Evolutionary conservation across 768 basidiomycete species (phyloP).

Genomic region (Hygrophoropsis aurantiaca): DNA sequence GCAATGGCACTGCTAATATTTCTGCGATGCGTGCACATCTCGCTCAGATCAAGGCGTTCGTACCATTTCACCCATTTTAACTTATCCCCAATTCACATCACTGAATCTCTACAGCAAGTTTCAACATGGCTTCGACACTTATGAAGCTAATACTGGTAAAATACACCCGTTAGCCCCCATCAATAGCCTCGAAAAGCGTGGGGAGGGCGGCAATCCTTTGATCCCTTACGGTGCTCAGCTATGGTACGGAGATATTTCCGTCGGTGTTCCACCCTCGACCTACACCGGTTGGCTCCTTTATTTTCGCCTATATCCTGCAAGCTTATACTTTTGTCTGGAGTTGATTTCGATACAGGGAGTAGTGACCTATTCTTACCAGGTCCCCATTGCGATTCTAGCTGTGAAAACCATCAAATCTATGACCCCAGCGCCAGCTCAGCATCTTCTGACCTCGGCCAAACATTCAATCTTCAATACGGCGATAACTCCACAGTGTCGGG

Average conservation of each 20-base stretch:
- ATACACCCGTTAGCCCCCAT: conserved; percentile 31
- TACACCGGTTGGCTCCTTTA: too few relatives aligned
- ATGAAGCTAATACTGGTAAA: conserved; percentile 42
- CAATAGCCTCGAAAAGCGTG: too few relatives aligned
- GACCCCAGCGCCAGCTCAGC: conserved; percentile 12
- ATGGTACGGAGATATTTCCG: too few relatives aligned
- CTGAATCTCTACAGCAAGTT: too few relatives aligned
- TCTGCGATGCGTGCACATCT: too few relatives aligned
- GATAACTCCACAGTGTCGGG: neutral
- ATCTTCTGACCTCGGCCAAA: neutral
- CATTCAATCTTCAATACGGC: neutral
- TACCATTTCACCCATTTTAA: too few relatives aligned
- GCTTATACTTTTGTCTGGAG: neutral
- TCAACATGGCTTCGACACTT: conserved; percentile 40
- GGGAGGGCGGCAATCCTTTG: too few relatives aligned
- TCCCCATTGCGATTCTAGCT: conserved; percentile 14
- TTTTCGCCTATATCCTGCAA: neutral
- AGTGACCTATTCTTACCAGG: conserved; percentile 21
- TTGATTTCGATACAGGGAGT: conserved; percentile 23
- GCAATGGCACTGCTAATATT: too few relatives aligned
- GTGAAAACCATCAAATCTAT: conserved; percentile 27
- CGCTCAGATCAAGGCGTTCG: too few relatives aligned
- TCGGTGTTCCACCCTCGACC: too few relatives aligned
- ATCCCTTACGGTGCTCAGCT: too few relatives aligned
- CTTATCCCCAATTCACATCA: too few relatives aligned